Evolutionary conservation across 2,329 filamentous ascomycete genomes (phyloP), one percentile per base, ranked within the genome.

Genomic region (Didymella glomerata): DNA sequence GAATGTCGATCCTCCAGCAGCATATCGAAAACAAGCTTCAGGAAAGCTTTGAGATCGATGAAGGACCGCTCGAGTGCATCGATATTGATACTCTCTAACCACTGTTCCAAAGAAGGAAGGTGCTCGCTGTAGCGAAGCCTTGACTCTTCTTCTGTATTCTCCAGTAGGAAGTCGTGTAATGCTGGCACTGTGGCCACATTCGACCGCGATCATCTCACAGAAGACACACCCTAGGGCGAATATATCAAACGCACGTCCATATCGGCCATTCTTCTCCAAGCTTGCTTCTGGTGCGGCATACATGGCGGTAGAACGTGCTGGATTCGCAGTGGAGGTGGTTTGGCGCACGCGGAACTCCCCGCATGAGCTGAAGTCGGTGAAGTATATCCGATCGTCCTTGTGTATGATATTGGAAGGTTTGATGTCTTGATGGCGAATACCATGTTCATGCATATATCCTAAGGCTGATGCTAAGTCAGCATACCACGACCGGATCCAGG

Each of bases 321-420:
- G 41, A n/a, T 44, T 27, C 14, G 14, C 13, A 1, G 22, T 27
- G 9, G 22, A 44, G 1, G 22, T 44, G 5, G 41, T n/a, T 9
- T 44, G 22, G 10, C 24, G 24, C 2, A 44, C 41, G 3, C 18
- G 22, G 14, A 44, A 44, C 4, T 2, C 18, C 13, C 22, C 22
- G 41, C 41, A 44, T 14, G 24, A 44, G 14, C 24, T 27, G 41
- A 44, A 44, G 41, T 44, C 41, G 7, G 41, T 44, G 41, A 44
- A 44, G 8, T n/a, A 44, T 4, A 44, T 6, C 2, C 18, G 22
- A n/a, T n/a, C 7, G 14, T 24, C 41, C 6, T 25, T 44, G 22
- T 44, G 41, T 44, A 44, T 44, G 13, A 44, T 27, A 14, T 44
- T 27, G 3, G 41, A 44, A 5, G 41, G 41, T 22, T 44, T 44